Conservation (phyloP, 2,329 filamentous ascomycete genomes). For the Pseudogymnoascus sp. region DNA sequence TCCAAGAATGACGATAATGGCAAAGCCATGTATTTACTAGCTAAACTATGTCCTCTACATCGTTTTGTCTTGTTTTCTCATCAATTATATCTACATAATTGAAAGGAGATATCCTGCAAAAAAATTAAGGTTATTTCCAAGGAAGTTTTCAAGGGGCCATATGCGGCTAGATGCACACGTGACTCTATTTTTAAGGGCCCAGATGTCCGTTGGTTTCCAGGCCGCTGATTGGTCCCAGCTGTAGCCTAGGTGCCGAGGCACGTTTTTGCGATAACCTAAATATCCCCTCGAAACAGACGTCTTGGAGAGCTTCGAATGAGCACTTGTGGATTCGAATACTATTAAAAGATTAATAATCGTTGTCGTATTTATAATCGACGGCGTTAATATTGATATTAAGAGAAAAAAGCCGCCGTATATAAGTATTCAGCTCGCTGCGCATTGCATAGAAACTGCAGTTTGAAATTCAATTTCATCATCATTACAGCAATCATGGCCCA, state of each 20-base stretch:
- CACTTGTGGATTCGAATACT: neutral
- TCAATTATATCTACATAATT: neutral
- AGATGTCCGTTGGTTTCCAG: neutral
- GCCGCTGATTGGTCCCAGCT: neutral
- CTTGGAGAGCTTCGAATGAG: neutral
- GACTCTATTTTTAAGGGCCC: neutral
- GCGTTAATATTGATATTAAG: constrained; percentile 7
- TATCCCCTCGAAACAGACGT: constrained; percentile 2
- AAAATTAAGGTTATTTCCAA: neutral
- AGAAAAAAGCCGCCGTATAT: constrained; percentile 1
- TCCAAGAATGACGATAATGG: constrained; percentile 1
- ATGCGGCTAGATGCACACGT: neutral
- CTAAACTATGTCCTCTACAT: neutral
- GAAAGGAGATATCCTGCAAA: neutral
- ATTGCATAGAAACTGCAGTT: neutral
- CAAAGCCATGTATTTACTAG: neutral
- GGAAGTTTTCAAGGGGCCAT: neutral
- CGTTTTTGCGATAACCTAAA: constrained; percentile 3
- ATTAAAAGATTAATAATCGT: constrained; percentile 6
- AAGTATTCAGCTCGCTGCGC: neutral
- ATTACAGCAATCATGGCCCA: neutral
- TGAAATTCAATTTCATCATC: neutral
- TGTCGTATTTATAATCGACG: neutral
- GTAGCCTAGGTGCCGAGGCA: neutral
- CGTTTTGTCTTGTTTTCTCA: neutral